Percentiles rank a stretch among this genome's conserved stretches.
phyloP scores from a whole-genome alignment of 257 asterid genomes.

The Solanum chaucha region DNA sequence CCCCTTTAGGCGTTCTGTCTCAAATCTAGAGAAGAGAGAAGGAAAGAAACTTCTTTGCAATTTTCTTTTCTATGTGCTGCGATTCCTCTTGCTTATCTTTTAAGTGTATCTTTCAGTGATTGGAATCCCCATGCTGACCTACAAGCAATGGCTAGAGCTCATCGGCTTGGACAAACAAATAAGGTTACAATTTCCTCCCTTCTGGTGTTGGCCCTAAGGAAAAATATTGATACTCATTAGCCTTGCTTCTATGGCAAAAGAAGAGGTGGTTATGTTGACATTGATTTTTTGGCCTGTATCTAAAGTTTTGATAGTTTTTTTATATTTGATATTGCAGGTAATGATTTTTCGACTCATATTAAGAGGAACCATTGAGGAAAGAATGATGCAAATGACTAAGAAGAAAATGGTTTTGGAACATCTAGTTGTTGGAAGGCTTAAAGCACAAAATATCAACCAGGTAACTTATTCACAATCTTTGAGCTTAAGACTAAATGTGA shows the following conservation, averaged over 20 bases:
- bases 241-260: background rate
- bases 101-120: slow-evolving; percentile 51
- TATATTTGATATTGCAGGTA: slow-evolving; percentile 44
- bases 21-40: background rate
- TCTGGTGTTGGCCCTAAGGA: background rate
- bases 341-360: slow-evolving; percentile 85
- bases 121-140: slow-evolving; percentile 99
- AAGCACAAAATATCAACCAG: slow-evolving; percentile 93
- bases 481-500: background rate
- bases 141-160: slow-evolving; percentile 99
- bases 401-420: slow-evolving; percentile 99
- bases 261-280: background rate
- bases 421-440: slow-evolving; percentile 94
- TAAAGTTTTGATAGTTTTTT: slow-evolving; percentile 1
- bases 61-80: background rate
- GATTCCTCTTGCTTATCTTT: background rate
- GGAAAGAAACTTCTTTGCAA: background rate
- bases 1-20: background rate
- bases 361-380: slow-evolving; percentile 95
- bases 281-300: slow-evolving; percentile 8
- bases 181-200: slow-evolving; percentile 38
- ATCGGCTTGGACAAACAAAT: slow-evolving; percentile 98
- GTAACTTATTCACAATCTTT: slow-evolving; percentile 17
- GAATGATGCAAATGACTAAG: slow-evolving; percentile 79
- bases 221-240: slow-evolving; percentile 7